Evolutionary conservation across 108 stramenopile genomes (phyloP), one percentile per base, ranked within the genome.

Genomic region (Skeletonema potamos): DNA sequence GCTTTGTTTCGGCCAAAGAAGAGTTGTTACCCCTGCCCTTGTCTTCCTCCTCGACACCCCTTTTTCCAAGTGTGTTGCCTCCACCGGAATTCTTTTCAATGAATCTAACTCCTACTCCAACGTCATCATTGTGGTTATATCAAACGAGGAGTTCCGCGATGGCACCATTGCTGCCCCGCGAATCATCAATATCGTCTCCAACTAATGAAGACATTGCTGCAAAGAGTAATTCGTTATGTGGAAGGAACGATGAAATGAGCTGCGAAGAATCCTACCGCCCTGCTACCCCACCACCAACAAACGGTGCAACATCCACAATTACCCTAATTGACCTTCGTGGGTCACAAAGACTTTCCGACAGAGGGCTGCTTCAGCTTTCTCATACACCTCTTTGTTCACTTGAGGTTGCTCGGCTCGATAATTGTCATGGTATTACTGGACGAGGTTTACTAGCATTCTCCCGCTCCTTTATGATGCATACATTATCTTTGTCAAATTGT

Each of bases 251-350:
- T 58, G 65, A 39, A 26, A n/a, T 36, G 32, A 20, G 11, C 34
- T 63, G 43, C 20, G 33, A 68, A 51, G 59, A 48, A 10, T 27
- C 59, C 24, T 64, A 9, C 44, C 10, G 20, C 27, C 17, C 22
- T n/a, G 34, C 27, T 57, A 24, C 34, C 58, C 33, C 11, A 27
- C 33, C 11, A 27, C 27, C 68, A 29, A 20, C 39, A 2, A 15
- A 17, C 30, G 24, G 62, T 54, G 27, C 62, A 22, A 68, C 64
- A 29, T 70, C 85, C 13, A 43, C 79, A 34, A 46, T 89, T 18
- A 86, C 82, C 12, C 63, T 87, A 1, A 68, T 93, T n/a, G 92
- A 93, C 76, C 62, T 93, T 10, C 79, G 92, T 36, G 89, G 89
- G 7, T 93, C 92, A 15, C 86, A 85, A 57, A 73, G 81, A 9